Percentiles rank a stretch among this genome's conserved stretches.
These are phyloP conservation scores for Drosera capensis DNA, from an alignment of 148 eudicot genomes.

Conservation along the genomic window DNA sequence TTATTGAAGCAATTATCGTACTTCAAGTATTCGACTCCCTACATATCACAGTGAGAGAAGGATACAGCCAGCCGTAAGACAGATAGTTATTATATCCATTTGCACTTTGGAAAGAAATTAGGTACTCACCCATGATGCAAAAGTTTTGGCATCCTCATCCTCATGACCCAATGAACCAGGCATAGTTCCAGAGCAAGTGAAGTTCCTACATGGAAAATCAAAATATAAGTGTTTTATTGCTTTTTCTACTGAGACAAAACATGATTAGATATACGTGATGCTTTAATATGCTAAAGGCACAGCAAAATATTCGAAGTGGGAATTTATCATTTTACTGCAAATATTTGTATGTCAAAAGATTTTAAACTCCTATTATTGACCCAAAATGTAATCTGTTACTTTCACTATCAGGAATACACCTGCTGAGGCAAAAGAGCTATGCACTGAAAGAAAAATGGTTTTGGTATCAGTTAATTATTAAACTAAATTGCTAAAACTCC, in stretches of 20 bases:
- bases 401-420: no score
- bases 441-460: no score
- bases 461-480: no score
- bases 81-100: not conserved
- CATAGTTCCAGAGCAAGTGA: not conserved
- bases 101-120: not conserved
- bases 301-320: no score
- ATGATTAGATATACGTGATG: not conserved
- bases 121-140: slow-evolving; percentile 1
- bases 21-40: slow-evolving; percentile 2
- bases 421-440: no score
- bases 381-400: no score
- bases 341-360: no score
- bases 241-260: no score
- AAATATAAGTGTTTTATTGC: not conserved
- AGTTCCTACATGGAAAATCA: not conserved
- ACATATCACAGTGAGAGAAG: not conserved
- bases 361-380: no score
- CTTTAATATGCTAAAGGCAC: no score
- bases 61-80: not conserved
- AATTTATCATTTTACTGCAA: no score
- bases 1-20: not conserved
- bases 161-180: not conserved
- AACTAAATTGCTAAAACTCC: no score
- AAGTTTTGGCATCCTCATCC: not conserved